Evolutionary conservation across 202 grass and related monocot species (phyloP), one percentile per base, ranked within the genome.

Genomic region (Schoenoplectus tabernaemontani): DNA sequence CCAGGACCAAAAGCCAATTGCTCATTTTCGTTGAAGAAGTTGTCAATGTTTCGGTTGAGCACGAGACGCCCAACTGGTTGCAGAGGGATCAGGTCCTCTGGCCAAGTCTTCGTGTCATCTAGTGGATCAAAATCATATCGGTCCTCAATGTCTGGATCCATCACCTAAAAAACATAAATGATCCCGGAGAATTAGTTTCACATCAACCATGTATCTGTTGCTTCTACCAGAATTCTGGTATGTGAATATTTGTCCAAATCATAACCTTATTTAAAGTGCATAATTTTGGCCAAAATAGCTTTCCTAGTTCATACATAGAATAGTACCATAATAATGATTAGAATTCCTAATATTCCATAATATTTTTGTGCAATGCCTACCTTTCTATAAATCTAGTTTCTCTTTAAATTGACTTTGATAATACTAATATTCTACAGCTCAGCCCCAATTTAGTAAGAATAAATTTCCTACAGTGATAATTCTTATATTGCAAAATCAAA

Each of bases 11-110:
- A 97, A 0, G 95, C 95, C 0, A 97, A 88, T 88, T 97, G 95
- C 87, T 94, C 95, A 67, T 97, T 92, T 86, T 97, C 95, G 19
- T 85, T 82, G 87, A 97, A 97, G 87, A 97, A 94, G 89, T 97
- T 97, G 82, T 97, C 91, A 0, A 94, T 76, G 89, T 97, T 97
- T 0, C 84, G 83, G 86, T 97, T 88, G 0, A 97, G 86, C 2
- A 97, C 95, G 13, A 97, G 95, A 1, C 95, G 47, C 0, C 95
- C 95, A 1, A 97, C 95, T 0, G 91, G 95, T 6, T 57, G 89
- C 3, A 97, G 86, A 0, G 95, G 95, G 0, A 97, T 70, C 0
- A 89, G 26, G 12, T 97, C 95, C 82, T 97, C 95, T 1, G 95
- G 95, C 95, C 95, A 97, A 0, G 95, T 97, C 91, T 97, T 97